A percentile compares a stretch with the other conserved stretches of the same genome.
phyloP scores from a whole-genome alignment of 2,329 filamentous ascomycete genomes.

The Neodidymelliopsis sp. region DNA sequence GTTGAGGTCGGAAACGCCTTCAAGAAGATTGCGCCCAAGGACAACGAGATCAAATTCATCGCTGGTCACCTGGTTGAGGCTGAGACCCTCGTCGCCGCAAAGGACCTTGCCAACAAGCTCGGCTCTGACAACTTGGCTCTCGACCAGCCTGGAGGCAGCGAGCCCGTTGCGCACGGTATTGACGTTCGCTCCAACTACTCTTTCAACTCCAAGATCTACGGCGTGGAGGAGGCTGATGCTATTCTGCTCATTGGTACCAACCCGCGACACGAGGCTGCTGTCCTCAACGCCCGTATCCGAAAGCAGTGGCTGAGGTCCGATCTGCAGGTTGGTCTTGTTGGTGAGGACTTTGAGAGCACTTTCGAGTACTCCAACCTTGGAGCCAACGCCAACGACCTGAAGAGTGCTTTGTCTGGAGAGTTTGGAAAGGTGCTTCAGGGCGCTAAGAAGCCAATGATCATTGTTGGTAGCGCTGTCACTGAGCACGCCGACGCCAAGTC shows the following conservation, averaged over 20 bases:
- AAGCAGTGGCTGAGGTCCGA: conserved; percentile 98
- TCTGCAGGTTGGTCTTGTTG: conserved; percentile 89
- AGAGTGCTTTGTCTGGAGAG: conserved; percentile 81
- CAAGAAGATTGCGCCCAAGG: conserved; percentile 79
- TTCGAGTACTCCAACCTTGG: conserved; percentile 96
- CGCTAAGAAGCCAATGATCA: conserved; percentile 94
- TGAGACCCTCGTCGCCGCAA: conserved; percentile 93
- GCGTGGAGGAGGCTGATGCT: conserved; percentile 90
- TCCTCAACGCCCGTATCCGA: conserved; percentile 93
- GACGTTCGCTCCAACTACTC: conserved; percentile 94
- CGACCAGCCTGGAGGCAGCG: conserved; percentile 83
- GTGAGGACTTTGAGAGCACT: conserved; percentile 89
- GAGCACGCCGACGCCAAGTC: conserved; percentile 92
- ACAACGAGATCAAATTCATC: conserved; percentile 94
- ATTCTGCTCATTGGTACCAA: conserved; percentile 96
- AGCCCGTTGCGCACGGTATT: conserved; percentile 88
- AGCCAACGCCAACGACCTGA: conserved; percentile 77
- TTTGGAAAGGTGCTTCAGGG: conserved; percentile 92
- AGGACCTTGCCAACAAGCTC: conserved; percentile 95
- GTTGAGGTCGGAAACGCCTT: conserved; percentile 84
- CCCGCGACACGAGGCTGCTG: conserved; percentile 91
- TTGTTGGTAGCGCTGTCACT: conserved; percentile 89
- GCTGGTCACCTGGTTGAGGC: conserved; percentile 91
- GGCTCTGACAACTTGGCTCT: conserved; percentile 95
- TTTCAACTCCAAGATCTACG: conserved; percentile 95